These are phyloP conservation scores for Coffea eugenioides DNA, from an alignment of 257 asterid genomes.

Conservation along the genomic window DNA sequence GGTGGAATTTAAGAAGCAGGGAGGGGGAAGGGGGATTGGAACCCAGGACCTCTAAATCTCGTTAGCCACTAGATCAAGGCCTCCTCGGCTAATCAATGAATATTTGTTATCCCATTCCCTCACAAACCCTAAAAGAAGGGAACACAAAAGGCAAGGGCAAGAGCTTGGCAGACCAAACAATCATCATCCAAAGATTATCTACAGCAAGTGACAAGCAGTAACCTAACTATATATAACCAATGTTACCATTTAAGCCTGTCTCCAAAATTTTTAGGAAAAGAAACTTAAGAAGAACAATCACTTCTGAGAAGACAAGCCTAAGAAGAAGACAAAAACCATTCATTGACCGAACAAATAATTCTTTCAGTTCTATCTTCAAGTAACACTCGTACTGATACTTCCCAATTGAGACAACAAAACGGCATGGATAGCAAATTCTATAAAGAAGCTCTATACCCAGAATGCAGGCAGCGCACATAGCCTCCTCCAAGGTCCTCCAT, in stretches of 20 bases:
- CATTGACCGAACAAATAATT: neutral
- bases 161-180: neutral
- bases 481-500: slow-evolving; percentile 99
- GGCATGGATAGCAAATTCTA: neutral
- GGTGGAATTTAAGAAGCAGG: too few species aligned
- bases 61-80: too few species aligned
- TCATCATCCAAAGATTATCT: neutral
- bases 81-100: neutral
- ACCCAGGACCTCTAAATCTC: too few species aligned
- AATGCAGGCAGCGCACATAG: slow-evolving; percentile 96
- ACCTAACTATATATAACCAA: neutral
- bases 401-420: neutral
- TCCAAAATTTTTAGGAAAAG: neutral
- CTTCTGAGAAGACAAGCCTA: neutral
- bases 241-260: neutral
- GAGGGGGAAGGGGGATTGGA: too few species aligned
- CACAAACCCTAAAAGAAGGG: neutral
- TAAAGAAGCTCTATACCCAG: slow-evolving; percentile 53
- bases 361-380: neutral
- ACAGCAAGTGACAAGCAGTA: neutral
- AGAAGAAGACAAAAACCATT: neutral
- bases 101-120: neutral
- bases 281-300: neutral
- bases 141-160: neutral
- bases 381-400: neutral